These are phyloP conservation scores for Saccharomyces hybrid DNA, from an alignment of 1,139 yeast species.

Conservation along the genomic window DNA sequence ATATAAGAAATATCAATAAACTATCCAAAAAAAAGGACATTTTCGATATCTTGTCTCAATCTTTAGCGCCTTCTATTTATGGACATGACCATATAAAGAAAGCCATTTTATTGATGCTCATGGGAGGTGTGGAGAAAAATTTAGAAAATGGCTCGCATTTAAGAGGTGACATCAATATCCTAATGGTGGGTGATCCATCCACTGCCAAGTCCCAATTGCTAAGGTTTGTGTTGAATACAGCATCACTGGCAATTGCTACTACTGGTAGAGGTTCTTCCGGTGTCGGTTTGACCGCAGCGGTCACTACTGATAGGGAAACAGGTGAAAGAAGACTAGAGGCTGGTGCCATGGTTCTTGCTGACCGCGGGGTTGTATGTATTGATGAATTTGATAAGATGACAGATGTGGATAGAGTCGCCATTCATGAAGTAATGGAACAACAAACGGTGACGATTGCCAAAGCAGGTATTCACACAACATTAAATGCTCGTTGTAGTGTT, in stretches of 20 bases:
- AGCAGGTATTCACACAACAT: constrained; percentile 95
- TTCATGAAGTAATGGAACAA: constrained; percentile 99
- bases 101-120: constrained; percentile 81
- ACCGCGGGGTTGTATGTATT: constrained; percentile 93
- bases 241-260: constrained; percentile 91
- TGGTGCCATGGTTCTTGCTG: constrained; percentile 99
- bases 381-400: constrained; percentile 98
- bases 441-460: constrained; percentile 97
- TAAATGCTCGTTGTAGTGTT: constrained; percentile 95
- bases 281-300: constrained; percentile 99
- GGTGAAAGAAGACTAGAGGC: constrained; percentile 97
- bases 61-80: constrained; percentile 91
- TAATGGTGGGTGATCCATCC: constrained; percentile 98
- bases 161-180: constrained; percentile 92
- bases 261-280: constrained; percentile 99
- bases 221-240: constrained; percentile 89
- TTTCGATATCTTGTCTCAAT: constrained; percentile 72
- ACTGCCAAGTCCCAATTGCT: constrained; percentile 96
- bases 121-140: constrained; percentile 94
- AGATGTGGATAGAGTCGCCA: constrained; percentile 93
- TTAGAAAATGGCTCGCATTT: constrained; percentile 92
- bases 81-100: constrained; percentile 89
- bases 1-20: constrained; percentile 79
- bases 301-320: constrained; percentile 90
- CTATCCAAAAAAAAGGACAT: constrained; percentile 61